Evolutionary conservation across 1,139 yeast genomes (phyloP), one percentile per base, ranked within the genome.

Genomic region (Lipomyces yarrowii): DNA sequence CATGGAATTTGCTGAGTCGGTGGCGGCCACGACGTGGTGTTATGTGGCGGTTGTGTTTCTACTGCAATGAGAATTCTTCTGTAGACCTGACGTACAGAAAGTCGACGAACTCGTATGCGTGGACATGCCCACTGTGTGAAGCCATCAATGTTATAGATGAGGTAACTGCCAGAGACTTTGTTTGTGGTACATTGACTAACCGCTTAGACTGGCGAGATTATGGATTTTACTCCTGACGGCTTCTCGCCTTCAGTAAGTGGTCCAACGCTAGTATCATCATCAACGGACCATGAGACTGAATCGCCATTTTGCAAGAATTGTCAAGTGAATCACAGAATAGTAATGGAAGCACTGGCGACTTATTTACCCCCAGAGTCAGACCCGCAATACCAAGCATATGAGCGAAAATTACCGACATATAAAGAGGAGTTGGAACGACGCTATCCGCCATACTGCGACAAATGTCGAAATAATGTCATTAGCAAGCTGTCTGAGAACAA

Each of bases 231-330:
- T 11, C 62, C 67, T 11, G 63, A 63, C 4, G 48, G 52, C 13
- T n/a, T 30, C 15, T 3, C 42, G 10, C 11, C 54, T 18, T 15
- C 21, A 18, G n/a, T n/a, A 18, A 23, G 10, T 35, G 10, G 11
- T 21, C 52, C 7, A 6, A 26, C 30, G 4, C 2, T 32, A 42
- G 7, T 11, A 26, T 10, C 23, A 18, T 26, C 48, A 35, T 39
- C 42, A 30, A 21, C 53, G 5, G 11, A 23, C n/a, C 48, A 63
- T 30, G 56, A 63, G 18, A 42, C 39, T 3, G 48, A 42, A 42
- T 65, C 67, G 3, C 67, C 67, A 57, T 65, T 65, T 39, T 65
- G 69, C 35, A 18, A 52, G 8, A 59, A 57, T 18, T 65, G 69
- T 30, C 62, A 57, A 11, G 51, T 26, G 21, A 63, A 64, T 54